A percentile compares a stretch with the other conserved stretches of the same genome.
These are phyloP conservation scores for Diaporthe sp. DNA, from an alignment of 2,329 filamentous ascomycete species.

Conservation along the genomic window DNA sequence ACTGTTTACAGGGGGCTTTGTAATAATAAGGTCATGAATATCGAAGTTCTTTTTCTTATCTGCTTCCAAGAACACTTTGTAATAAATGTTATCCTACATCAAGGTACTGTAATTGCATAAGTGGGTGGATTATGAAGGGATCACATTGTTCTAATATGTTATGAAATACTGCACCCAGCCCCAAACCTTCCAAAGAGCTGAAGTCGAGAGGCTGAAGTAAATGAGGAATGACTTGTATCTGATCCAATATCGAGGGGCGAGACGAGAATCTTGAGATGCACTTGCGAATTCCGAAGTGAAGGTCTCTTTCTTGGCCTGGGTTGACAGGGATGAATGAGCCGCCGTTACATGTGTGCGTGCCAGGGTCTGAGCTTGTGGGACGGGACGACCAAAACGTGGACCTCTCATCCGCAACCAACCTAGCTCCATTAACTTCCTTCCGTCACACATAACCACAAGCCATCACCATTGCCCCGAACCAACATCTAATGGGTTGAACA, in stretches of 20 bases:
- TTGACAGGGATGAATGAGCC: background rate
- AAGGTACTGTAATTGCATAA: background rate
- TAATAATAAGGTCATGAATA: too few species aligned
- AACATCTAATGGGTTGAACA: background rate
- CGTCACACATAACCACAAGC: background rate
- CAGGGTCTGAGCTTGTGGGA: constrained; percentile 22
- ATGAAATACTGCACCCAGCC: too few species aligned
- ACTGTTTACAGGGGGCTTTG: too few species aligned
- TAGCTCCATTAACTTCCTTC: background rate
- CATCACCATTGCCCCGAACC: background rate
- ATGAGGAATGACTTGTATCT: background rate
- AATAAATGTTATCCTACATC: too few species aligned
- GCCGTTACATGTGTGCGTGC: background rate
- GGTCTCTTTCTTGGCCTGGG: background rate
- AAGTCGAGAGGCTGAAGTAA: background rate
- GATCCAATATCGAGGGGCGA: background rate
- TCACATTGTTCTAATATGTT: too few species aligned
- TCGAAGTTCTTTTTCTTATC: too few species aligned
- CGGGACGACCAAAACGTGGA: background rate
- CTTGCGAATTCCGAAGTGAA: background rate
- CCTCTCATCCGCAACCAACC: background rate
- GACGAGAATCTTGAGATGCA: background rate
- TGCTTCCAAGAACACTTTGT: too few species aligned
- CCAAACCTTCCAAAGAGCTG: background rate
- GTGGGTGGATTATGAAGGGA: too few species aligned